Percentiles rank a stretch among this genome's conserved stretches.
These are phyloP conservation scores for Fonsecaea erecta DNA, from an alignment of 2,329 filamentous ascomycete species.

Conservation along the genomic window DNA sequence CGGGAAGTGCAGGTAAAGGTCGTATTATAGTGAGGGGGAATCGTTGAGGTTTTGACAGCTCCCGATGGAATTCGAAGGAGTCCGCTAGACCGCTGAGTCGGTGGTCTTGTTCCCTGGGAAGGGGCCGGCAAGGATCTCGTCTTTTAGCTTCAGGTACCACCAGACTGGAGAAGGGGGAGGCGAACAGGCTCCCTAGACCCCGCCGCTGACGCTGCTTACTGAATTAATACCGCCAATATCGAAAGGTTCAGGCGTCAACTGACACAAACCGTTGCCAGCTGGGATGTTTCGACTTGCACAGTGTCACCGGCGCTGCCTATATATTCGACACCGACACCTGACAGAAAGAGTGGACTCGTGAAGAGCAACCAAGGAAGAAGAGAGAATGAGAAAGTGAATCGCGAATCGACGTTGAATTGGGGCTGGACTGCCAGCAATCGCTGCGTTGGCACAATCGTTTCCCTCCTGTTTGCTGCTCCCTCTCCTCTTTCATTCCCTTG, in stretches of 20 bases:
- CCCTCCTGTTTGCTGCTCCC: neutral
- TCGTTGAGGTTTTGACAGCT: conserved; percentile 3
- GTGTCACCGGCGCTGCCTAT: neutral
- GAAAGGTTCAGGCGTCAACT: conserved; percentile 11
- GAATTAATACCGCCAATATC: neutral
- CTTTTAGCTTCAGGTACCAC: conserved; percentile 24
- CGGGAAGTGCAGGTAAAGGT: neutral
- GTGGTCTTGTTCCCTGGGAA: neutral
- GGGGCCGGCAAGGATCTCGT: conserved; percentile 14
- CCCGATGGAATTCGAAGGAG: conserved; percentile 11
- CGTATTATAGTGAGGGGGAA: conserved; percentile 4
- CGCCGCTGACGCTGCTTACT: conserved; percentile 16
- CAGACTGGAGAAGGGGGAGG: neutral
- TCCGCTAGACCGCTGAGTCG: conserved; percentile 8
- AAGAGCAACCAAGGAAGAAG: neutral
- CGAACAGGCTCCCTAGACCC: conserved; percentile 4
- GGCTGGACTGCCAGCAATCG: neutral
- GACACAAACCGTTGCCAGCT: conserved; percentile 6
- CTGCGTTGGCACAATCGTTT: conserved; percentile 10
- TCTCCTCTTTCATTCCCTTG: neutral
- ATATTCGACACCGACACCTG: neutral
- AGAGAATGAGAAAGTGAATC: neutral
- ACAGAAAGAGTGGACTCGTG: neutral
- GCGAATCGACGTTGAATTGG: conserved; percentile 1
- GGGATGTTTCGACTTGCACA: neutral